A percentile compares a stretch with the other conserved stretches of the same genome.
Evolutionary conservation across 495 filamentous ascomycete genomes (phyloP).

Genomic region (Elaphomyces granulatus): DNA sequence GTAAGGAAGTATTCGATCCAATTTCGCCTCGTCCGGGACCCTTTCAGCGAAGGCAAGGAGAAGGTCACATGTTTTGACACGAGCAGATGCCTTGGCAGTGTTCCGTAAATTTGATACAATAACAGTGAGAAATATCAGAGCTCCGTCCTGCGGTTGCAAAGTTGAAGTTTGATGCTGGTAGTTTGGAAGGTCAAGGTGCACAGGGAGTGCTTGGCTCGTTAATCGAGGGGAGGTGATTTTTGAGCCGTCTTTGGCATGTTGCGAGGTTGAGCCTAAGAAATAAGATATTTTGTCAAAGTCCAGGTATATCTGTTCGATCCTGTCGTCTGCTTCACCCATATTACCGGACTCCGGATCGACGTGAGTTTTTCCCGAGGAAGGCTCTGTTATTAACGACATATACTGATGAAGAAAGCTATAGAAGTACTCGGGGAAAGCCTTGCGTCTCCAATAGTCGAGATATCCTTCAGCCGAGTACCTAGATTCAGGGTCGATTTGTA

Average conservation of each 20-base stretch:
- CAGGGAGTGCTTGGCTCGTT: conserved; percentile 43
- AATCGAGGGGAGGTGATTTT: conserved; percentile 14
- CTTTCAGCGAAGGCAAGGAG: conserved; percentile 85
- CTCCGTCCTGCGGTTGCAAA: conserved; percentile 47
- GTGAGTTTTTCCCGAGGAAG: conserved; percentile 58
- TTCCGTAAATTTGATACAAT: conserved; percentile 79
- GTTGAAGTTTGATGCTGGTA: conserved; percentile 47
- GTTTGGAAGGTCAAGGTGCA: conserved; percentile 78
- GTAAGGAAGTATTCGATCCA: conserved; percentile 89
- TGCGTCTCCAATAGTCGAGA: conserved; percentile 77
- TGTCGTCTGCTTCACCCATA: conserved; percentile 71
- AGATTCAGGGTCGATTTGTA: conserved; percentile 78
- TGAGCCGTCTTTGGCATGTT: conserved; percentile 11
- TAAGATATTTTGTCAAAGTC: conserved; percentile 98
- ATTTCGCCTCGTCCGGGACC: conserved; percentile 87
- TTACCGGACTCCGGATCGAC: conserved; percentile 49
- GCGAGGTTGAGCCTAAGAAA: conserved; percentile 47
- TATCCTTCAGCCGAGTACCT: conserved; percentile 92
- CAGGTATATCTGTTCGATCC: conserved; percentile 80
- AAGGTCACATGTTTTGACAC: conserved; percentile 82
- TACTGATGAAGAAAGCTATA: conserved; percentile 96
- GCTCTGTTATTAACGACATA: conserved; percentile 91
- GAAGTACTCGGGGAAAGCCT: conserved; percentile 90
- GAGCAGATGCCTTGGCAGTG: conserved; percentile 72
- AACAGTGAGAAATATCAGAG: conserved; percentile 78